These are phyloP conservation scores for Hyaloperonospora arabidopsidis DNA, from an alignment of 352 stramenopile genomes.

Conservation along the genomic window DNA sequence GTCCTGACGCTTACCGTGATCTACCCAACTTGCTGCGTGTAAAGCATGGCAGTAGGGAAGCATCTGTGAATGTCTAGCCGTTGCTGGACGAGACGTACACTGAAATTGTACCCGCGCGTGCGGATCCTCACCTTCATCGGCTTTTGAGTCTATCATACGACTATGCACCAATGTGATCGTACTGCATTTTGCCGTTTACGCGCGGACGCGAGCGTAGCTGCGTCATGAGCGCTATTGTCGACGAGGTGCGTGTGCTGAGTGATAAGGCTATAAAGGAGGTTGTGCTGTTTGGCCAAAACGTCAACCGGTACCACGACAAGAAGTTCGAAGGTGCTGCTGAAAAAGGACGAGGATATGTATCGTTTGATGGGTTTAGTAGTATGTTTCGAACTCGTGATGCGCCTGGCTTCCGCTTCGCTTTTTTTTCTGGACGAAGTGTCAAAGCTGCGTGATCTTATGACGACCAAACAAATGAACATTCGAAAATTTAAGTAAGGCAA, in stretches of 20 bases:
- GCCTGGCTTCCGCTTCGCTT: conserved; percentile 93
- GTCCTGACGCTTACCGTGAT: conserved; percentile 97
- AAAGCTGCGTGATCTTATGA: no score
- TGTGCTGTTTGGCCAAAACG: conserved; percentile 98
- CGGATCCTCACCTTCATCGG: conserved; percentile 74
- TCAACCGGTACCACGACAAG: conserved; percentile 99
- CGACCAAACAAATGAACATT: no score
- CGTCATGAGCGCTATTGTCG: conserved; percentile 89
- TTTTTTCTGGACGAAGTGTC: conserved; percentile 94
- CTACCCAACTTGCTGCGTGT: conserved; percentile 90
- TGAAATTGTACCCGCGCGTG: conserved; percentile 93
- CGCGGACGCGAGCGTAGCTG: conserved; percentile 91
- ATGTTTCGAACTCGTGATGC: conserved; percentile 87
- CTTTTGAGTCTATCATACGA: conserved; percentile 98
- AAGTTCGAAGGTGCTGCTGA: conserved; percentile 60
- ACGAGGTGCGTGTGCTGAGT: conserved; percentile 87
- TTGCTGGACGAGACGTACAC: conserved; percentile 98
- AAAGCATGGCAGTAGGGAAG: conserved; percentile 55
- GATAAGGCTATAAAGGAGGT: conserved; percentile 95
- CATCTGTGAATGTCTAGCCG: conserved; percentile 92
- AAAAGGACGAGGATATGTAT: conserved; percentile 64
- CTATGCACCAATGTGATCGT: conserved; percentile 99
- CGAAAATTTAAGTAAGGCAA: no score
- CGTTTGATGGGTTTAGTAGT: conserved; percentile 92
- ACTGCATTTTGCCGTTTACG: conserved; percentile 99